Evolutionary conservation across 148 eudicot species (phyloP), one percentile per base, ranked within the genome.

Genomic region (Rhododendron ovatum): DNA sequence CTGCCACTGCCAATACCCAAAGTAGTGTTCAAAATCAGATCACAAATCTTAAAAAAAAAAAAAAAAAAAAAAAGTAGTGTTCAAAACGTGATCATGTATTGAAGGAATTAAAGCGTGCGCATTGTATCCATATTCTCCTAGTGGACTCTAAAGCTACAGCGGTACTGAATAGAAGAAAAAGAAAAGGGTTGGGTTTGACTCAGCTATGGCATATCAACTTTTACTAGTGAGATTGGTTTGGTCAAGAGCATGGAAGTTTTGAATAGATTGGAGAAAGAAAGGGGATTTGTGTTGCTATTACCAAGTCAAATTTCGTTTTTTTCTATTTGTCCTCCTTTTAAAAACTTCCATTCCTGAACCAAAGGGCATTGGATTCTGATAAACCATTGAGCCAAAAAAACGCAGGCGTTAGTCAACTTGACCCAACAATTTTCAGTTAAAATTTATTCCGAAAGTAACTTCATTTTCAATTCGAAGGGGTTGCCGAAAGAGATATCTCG

Each of bases 191-290:
- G 10, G 51, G n/a, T 6, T 77, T 15, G 48, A 77, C 48, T 77
- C 80, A 8, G 45, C 0, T 41, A 17, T 77, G 45, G 80, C 11
- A 77, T 35, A 41, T 41, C 45, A 77, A 37, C 77, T 20, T 41
- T 77, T 41, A 2, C 28, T 77, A 2, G 80, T 41, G 48, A 77
- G 11, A 1, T 8, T n/a, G n/a, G 26, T n/a, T 26, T 77, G 80
- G 80, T 77, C 80, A 77, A 77, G 20, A 41, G 80, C 51, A 41
- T 77, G 30, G 39, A 41, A 41, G 80, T 76, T 77, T 77, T 77
- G 80, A 37, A 77, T 35, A 77, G 80, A 41, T 77, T 77, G 50
- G 50, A 41, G 45, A 8, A 77, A 77, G 80, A 30, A 35, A 30
- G 37, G 73, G 73, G 30, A 26, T 65, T 65, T n/a, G 11, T 65